Evolutionary conservation across 1,139 yeast species (phyloP).

Genomic region (Yamadazyma buinensis): DNA sequence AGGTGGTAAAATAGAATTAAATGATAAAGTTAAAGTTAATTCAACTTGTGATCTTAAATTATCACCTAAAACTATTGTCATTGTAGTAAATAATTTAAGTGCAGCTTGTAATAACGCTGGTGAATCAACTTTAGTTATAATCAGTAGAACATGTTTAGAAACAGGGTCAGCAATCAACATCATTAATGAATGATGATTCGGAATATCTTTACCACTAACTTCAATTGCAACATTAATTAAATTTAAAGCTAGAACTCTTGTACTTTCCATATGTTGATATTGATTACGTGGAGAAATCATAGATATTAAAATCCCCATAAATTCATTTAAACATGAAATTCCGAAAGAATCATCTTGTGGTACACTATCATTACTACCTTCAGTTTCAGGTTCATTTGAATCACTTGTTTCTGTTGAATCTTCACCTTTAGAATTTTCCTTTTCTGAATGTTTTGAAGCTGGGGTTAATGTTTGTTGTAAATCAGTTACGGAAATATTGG

Average conservation of each 20-base stretch:
- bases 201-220: constrained; percentile 67
- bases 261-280: constrained; percentile 80
- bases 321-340: constrained; percentile 64
- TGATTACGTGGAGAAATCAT: constrained; percentile 81
- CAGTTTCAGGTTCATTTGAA: constrained; percentile 18
- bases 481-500: constrained; percentile 8
- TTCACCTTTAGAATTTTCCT: not conserved
- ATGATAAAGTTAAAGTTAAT: constrained; percentile 56
- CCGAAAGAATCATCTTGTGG: constrained; percentile 51
- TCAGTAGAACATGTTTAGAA: constrained; percentile 77
- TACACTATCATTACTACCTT: constrained; percentile 13
- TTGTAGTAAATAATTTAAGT: constrained; percentile 69
- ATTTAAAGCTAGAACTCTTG: constrained; percentile 78
- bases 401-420: not conserved
- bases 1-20: constrained; percentile 50
- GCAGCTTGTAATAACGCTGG: constrained; percentile 71
- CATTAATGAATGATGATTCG: constrained; percentile 63
- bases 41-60: constrained; percentile 66
- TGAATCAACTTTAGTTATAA: constrained; percentile 68
- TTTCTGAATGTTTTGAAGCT: not conserved
- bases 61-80: constrained; percentile 55
- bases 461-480: constrained; percentile 1
- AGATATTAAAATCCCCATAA: constrained; percentile 73
- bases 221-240: constrained; percentile 79
- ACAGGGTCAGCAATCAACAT: constrained; percentile 72